A percentile compares a stretch with the other conserved stretches of the same genome.
These are phyloP conservation scores for Ustilago esculenta DNA, from an alignment of 1,284 basidiomycete species.

Conservation along the genomic window DNA sequence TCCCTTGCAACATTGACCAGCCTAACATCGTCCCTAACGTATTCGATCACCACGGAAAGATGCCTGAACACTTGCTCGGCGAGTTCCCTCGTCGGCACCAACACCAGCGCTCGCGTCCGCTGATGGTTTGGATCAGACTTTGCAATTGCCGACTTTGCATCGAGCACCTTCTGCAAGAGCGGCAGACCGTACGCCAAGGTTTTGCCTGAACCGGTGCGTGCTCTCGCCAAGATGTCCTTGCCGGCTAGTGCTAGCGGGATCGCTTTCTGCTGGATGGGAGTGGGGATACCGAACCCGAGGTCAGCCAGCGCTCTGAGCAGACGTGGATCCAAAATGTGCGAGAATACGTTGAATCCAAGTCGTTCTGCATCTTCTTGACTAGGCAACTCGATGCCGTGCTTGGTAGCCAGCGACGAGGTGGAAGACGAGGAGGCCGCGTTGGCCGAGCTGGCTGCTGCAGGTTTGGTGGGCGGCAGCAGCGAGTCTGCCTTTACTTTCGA, in stretches of 20 bases:
- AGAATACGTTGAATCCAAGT: slow-evolving; percentile 68
- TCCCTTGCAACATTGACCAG: slow-evolving; percentile 79
- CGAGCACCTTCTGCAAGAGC: slow-evolving; percentile 86
- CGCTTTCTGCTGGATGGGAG: slow-evolving; percentile 78
- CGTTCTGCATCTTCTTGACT: slow-evolving; percentile 39
- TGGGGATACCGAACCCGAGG: slow-evolving; percentile 81
- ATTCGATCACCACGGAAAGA: slow-evolving; percentile 77
- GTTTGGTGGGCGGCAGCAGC: slow-evolving; percentile 18
- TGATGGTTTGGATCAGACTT: slow-evolving; percentile 70
- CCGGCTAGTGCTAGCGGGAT: slow-evolving; percentile 89
- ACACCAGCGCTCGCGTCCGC: slow-evolving; percentile 80
- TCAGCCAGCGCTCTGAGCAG: slow-evolving; percentile 80
- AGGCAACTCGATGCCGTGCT: slow-evolving; percentile 40
- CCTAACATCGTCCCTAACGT: slow-evolving; percentile 75
- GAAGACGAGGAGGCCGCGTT: slow-evolving; percentile 9
- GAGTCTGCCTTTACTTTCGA: slow-evolving; percentile 45
- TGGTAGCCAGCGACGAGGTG: slow-evolving; percentile 9
- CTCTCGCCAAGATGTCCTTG: slow-evolving; percentile 90
- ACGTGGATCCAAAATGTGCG: slow-evolving; percentile 78
- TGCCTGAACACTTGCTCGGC: slow-evolving; percentile 86
- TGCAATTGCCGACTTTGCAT: slow-evolving; percentile 72
- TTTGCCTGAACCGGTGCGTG: slow-evolving; percentile 95
- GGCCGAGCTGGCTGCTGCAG: neutral
- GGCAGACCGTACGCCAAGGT: slow-evolving; percentile 96
- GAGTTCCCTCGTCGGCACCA: slow-evolving; percentile 94